These are phyloP conservation scores for Citrus sp. DNA, from an alignment of 345 rosid genomes.

Conservation along the genomic window DNA sequence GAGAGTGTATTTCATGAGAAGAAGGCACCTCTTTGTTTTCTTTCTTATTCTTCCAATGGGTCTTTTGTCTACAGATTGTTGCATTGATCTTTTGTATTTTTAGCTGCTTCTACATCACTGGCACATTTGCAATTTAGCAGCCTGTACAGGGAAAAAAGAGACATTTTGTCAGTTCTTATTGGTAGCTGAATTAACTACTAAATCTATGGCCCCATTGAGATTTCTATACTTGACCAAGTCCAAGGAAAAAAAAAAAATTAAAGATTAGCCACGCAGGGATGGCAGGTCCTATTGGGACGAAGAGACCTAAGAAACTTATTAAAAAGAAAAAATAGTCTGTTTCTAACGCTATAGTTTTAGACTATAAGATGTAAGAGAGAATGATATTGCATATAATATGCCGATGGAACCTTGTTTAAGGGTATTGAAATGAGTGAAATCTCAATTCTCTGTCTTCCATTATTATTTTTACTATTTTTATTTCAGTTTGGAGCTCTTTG, in stretches of 20 bases:
- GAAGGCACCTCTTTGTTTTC: neutral
- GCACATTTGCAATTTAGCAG: neutral
- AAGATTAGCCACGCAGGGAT: too few relatives aligned
- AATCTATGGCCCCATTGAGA: neutral
- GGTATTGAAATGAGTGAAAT: neutral
- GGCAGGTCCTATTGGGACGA: too few relatives aligned
- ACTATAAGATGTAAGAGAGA: neutral
- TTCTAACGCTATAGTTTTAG: neutral
- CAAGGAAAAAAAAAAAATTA: too few relatives aligned
- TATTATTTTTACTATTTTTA: neutral
- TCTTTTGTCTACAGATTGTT: neutral
- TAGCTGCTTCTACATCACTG: neutral
- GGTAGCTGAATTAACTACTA: neutral
- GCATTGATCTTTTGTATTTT: neutral
- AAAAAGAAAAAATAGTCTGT: too few relatives aligned
- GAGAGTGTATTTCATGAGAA: neutral
- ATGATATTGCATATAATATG: neutral
- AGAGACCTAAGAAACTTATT: too few relatives aligned
- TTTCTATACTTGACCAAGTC: too few relatives aligned
- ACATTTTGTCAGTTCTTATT: neutral
- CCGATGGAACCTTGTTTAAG: neutral
- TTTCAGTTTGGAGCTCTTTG: neutral
- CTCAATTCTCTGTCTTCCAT: neutral
- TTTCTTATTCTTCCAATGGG: neutral
- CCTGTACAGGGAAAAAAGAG: neutral